Base-by-base conservation (phyloP, 1,284 basidiomycete genomes). In the Mycosarcoma maydis region DNA sequence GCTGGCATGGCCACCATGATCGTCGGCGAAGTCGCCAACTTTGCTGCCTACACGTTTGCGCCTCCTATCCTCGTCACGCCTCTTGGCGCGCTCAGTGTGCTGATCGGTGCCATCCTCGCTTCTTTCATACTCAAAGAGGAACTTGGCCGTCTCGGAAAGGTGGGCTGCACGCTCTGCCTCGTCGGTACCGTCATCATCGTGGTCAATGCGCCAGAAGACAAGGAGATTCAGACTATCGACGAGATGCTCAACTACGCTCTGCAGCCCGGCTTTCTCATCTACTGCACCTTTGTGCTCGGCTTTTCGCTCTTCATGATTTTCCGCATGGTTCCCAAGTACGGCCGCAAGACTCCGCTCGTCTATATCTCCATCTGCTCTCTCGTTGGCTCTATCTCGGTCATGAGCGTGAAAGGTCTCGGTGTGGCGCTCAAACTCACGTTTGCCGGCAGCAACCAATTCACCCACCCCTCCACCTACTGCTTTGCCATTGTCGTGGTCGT, bases 61-160 rank as follows among this genome's bases (percentile, higher is more conserved):
- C 95, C 95, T 53, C 93, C 95, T 69, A 96, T 98, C 77, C 86
- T 99, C 50, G 94, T 99, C 36, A 98, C 95, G 1, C 95, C 95
- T 6, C 85, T 98, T 13, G 95, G 95, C 55, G 94, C 95, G 11
- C 86, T 97, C 53, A 94, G 92, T 83, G 95, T 98, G n/a, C 88
- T 99, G 62, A 92, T 98, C 67, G 96, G 61, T 22, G 68, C 76
- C 26, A 62, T 59, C 47, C 88, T 98, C 4, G 95, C 95, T 2
- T 95, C 93, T 0, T 90, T 98, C 82, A 85, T 98, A 23, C 87
- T 98, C 33, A 88, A 93, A 56, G 96, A 98, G 86, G 90, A 93
- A 83, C 86, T 99, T 6, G 96, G 95, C 6, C 90, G 93, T 76
- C 86, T 98, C 13, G 95, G 95, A 37, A 87, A 93, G 39, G 87